These are phyloP conservation scores for Acanthamoeba castellanii DNA, from an alignment of 208 protist species.

Conservation along the genomic window DNA sequence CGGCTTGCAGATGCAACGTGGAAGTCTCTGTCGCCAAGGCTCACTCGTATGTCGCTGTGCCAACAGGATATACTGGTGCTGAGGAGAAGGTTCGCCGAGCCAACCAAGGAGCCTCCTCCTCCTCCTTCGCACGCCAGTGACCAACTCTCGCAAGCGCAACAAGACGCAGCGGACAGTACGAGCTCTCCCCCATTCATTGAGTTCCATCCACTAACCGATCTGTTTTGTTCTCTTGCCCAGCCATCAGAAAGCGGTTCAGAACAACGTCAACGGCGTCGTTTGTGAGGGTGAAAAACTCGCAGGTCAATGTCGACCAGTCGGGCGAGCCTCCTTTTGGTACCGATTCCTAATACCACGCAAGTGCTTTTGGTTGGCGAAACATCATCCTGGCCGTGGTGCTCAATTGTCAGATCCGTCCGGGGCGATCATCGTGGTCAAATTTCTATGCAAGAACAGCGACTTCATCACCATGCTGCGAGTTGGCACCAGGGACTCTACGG, in stretches of 20 bases:
- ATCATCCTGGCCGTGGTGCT: background rate
- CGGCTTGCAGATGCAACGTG: too few species aligned
- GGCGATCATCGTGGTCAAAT: background rate
- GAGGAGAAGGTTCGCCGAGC: background rate
- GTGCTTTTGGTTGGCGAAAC: background rate
- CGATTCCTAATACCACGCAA: background rate
- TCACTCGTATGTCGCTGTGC: background rate
- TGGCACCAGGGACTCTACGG: background rate
- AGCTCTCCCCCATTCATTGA: background rate
- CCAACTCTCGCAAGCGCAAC: background rate
- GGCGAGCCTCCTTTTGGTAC: constrained; percentile 1
- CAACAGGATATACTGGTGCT: constrained; percentile 12
- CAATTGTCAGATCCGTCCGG: background rate
- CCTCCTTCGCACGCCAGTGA: background rate
- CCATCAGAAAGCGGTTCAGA: background rate
- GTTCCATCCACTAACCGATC: background rate
- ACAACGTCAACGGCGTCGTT: constrained; percentile 8
- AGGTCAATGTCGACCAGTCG: background rate
- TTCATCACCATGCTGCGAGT: constrained; percentile 27
- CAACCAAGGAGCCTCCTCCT: background rate
- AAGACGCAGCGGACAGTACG: background rate
- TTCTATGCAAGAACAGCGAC: constrained; percentile 10
- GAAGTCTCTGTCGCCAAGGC: too few species aligned
- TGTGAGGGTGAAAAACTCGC: background rate
- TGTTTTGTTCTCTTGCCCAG: background rate